These are phyloP conservation scores for Serendipita indica DNA, from an alignment of 768 basidiomycete genomes.

Conservation along the genomic window DNA sequence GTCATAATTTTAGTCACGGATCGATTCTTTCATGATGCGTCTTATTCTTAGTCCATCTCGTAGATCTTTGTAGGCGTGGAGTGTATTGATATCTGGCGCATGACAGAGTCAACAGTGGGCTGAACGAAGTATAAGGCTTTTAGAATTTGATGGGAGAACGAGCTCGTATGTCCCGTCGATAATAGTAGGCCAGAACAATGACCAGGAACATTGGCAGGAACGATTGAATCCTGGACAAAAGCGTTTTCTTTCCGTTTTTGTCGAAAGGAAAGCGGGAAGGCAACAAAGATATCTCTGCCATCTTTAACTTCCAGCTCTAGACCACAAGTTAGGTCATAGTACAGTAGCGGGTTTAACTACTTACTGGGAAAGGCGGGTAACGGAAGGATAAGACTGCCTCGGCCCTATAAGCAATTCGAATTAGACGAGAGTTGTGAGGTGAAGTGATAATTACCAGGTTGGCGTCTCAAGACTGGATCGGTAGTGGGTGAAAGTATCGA, in stretches of 20 bases:
- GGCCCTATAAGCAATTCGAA: background rate
- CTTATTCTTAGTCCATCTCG: no score
- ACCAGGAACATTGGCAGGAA: background rate
- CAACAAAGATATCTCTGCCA: background rate
- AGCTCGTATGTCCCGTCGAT: background rate
- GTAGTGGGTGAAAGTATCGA: constrained; percentile 65
- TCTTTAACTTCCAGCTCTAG: background rate
- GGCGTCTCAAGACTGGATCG: constrained; percentile 39
- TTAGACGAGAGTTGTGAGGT: no score
- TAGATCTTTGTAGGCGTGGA: no score
- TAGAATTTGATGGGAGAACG: no score
- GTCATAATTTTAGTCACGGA: no score
- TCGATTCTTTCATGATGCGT: no score
- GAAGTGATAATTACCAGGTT: constrained; percentile 22
- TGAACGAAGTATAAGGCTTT: no score
- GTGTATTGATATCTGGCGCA: no score
- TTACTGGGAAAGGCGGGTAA: constrained; percentile 2
- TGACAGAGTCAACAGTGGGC: no score
- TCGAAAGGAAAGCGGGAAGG: constrained; percentile 1
- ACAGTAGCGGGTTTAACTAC: background rate
- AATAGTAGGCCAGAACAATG: background rate
- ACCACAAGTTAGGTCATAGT: background rate
- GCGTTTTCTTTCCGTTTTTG: background rate
- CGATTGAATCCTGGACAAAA: background rate
- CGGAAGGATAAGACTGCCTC: background rate